phyloP scores from a whole-genome alignment of 225 moss, liverwort and hornwort genomes.

The Asterella californica region DNA sequence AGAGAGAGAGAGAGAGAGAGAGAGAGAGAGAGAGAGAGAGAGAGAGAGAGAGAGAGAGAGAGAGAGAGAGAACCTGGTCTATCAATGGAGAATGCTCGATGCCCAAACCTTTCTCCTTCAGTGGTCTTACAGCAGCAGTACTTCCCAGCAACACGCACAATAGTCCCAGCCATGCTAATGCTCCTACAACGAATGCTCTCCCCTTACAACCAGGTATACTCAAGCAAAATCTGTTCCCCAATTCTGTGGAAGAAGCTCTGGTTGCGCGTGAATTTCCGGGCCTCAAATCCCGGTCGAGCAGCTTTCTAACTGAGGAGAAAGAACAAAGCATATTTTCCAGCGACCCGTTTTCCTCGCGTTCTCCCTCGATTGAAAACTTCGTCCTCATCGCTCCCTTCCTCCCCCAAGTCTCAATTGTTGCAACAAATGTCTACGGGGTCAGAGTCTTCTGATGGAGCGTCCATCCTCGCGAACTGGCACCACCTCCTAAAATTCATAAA shows the following conservation, averaged over 20 bases:
- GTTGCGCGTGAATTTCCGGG: constrained; percentile 13
- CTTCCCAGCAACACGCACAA: constrained; percentile 36
- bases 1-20: background rate
- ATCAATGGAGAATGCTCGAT: constrained; percentile 44
- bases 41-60: background rate
- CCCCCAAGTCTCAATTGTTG: background rate
- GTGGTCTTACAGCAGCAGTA: constrained; percentile 43
- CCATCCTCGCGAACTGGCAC: background rate
- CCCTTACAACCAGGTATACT: constrained; percentile 23
- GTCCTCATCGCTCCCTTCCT: constrained; percentile 25
- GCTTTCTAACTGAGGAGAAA: constrained; percentile 18
- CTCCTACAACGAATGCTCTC: constrained; percentile 23
- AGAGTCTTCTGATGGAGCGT: background rate
- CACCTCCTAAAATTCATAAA: background rate
- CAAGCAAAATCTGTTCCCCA: constrained; percentile 7
- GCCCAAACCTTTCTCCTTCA: constrained; percentile 43
- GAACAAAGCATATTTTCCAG: constrained; percentile 31
- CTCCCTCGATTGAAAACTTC: background rate
- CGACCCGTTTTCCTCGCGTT: background rate
- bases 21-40: background rate
- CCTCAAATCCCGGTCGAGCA: constrained; percentile 7
- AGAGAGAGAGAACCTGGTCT: constrained; percentile 34
- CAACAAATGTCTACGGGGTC: background rate
- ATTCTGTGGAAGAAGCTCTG: constrained; percentile 15
- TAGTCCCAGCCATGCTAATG: constrained; percentile 32